Evolutionary conservation across 129 eudicot species (phyloP).

Genomic region (Escallonia rubra): DNA sequence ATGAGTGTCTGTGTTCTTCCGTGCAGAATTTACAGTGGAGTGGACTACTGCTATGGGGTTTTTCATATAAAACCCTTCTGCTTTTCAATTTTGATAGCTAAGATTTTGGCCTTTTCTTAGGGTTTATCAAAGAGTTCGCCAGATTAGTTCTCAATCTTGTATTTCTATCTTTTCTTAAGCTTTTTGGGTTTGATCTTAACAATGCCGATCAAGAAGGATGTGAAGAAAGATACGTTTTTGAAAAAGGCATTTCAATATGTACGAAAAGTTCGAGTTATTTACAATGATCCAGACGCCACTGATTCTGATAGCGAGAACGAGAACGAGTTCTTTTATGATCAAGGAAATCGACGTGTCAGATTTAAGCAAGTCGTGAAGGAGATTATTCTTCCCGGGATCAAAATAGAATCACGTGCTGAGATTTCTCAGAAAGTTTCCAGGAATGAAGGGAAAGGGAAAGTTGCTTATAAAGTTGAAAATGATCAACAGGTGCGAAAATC

Average conservation of each 20-base stretch:
- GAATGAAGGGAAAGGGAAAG: background rate
- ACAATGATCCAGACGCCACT: conserved; percentile 27
- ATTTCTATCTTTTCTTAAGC: background rate
- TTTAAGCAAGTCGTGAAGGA: conserved; percentile 13
- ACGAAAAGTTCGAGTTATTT: conserved; percentile 10
- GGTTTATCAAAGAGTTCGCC: background rate
- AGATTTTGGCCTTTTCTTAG: conserved; percentile 5
- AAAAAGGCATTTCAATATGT: background rate
- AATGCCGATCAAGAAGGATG: background rate
- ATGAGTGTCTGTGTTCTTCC: conserved; percentile 4
- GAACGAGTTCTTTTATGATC: background rate
- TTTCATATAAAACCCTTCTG: conserved; percentile 13
- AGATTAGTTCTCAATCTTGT: background rate
- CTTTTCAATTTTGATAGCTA: background rate
- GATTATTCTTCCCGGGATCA: conserved; percentile 2
- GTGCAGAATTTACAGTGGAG: conserved; percentile 20
- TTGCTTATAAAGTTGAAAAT: background rate
- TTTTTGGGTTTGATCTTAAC: background rate
- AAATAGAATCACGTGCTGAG: background rate
- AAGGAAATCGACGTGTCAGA: background rate
- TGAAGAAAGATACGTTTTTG: background rate
- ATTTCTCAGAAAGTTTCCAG: background rate
- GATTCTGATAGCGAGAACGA: conserved; percentile 15
- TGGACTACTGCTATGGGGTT: conserved; percentile 7
- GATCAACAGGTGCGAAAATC: background rate